Base-by-base conservation (phyloP, 495 filamentous ascomycete genomes). In the Hypomontagnella submonticulosa region DNA sequence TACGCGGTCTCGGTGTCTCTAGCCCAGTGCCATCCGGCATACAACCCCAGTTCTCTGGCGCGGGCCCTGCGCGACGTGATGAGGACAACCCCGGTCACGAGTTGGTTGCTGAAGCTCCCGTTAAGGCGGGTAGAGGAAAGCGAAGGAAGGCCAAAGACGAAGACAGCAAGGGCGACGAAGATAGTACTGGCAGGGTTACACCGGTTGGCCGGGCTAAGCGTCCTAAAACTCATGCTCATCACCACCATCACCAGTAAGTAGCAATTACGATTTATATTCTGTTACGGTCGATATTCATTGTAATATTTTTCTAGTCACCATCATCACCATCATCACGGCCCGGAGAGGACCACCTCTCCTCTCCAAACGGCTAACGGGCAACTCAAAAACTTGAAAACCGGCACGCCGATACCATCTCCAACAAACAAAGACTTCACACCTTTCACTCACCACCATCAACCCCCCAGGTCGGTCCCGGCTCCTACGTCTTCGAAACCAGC, bases 241-340 rank as follows among this genome's bases (percentile, higher is more conserved):
- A 74, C 75, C 87, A 88, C 69, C 85, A 85, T 71, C 82, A 85
- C 69, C 84, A 84, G 84, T 87, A 81, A 77, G 81, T 79, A 52
- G 46, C 40, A 44, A 27, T 20, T 42, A 56, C 68, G 50, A 62
- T 68, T 48, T 53, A 55, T 38, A 43, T 48, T 36, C n/a, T 38
- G 10, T 43, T 55, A 52, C 62, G 36, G 40, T 51, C 66, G 30
- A 40, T 70, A 70, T 70, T 70, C 57, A 70, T 66, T 66, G 20
- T 74, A 69, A 73, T 68, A 42, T 60, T 49, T 37, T 46, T 46
- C 18, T 73, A 88, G 86, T 74, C 87, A 92, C 64, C 85, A 88
- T 54, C 85, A 87, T 66, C 92, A 93, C 61, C 90, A 94, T 72
- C 87, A 90, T 62, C 89, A 90, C 66, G 81, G 81, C 41, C 80